These are phyloP conservation scores for Aspergillus oerlinghausenensis DNA, from an alignment of 2,329 filamentous ascomycete species.

Conservation along the genomic window DNA sequence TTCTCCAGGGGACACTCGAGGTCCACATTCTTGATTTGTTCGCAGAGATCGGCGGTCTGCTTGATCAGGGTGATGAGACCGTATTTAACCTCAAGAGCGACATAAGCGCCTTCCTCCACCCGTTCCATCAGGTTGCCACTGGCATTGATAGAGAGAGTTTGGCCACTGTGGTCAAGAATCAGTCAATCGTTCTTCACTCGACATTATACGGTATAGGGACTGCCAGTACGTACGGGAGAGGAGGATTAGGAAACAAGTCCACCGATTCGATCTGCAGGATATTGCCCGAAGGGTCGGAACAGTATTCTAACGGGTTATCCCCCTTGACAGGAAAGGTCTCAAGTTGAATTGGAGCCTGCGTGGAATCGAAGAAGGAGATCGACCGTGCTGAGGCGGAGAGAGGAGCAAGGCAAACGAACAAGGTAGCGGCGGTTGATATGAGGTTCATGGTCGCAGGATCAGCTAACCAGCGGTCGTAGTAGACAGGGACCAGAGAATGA, in stretches of 20 bases:
- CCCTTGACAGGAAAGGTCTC: slow-evolving; percentile 66
- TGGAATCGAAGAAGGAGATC: slow-evolving; percentile 46
- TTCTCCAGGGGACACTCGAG: slow-evolving; percentile 82
- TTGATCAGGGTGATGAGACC: slow-evolving; percentile 85
- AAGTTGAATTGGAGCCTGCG: slow-evolving; percentile 48
- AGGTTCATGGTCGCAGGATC: slow-evolving; percentile 36
- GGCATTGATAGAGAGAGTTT: slow-evolving; percentile 72
- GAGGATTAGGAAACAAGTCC: slow-evolving; percentile 80
- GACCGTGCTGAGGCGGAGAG: slow-evolving; percentile 42
- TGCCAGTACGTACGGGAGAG: slow-evolving; percentile 63
- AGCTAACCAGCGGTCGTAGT: neutral
- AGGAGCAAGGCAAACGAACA: slow-evolving; percentile 44
- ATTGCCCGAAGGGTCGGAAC: slow-evolving; percentile 63
- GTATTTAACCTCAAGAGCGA: slow-evolving; percentile 84
- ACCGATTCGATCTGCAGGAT: slow-evolving; percentile 73
- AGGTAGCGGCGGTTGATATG: slow-evolving; percentile 27
- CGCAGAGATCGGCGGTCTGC: slow-evolving; percentile 77
- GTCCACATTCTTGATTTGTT: slow-evolving; percentile 83
- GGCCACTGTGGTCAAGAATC: slow-evolving; percentile 54
- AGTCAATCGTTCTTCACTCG: slow-evolving; percentile 10
- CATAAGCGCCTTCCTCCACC: slow-evolving; percentile 74
- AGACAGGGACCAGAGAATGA: neutral
- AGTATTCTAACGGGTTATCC: slow-evolving; percentile 79
- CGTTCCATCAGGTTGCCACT: slow-evolving; percentile 67
- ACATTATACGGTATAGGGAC: neutral